Evolutionary conservation across 768 basidiomycete genomes (phyloP).

Genomic region (Lentinus tigrinus): DNA sequence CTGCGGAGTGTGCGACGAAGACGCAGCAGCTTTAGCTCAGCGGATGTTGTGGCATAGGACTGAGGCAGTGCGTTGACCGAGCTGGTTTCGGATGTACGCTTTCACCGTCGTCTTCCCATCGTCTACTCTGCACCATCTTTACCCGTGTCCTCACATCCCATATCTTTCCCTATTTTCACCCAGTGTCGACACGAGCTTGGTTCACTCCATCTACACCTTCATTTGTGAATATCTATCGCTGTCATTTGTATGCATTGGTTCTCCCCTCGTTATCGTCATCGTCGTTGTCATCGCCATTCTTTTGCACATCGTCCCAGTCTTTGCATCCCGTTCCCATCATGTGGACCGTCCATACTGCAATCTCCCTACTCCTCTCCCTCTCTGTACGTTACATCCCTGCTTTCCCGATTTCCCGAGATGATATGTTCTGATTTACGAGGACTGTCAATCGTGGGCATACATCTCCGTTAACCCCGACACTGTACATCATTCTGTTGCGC

Average conservation of each 20-base stretch:
- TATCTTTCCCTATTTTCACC: not conserved
- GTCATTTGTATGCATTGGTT: conserved; percentile 10
- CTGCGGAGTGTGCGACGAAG: conserved; percentile 71
- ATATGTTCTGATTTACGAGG: conserved; percentile 9
- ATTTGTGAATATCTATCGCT: conserved; percentile 22
- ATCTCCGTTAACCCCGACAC: conserved; percentile 6
- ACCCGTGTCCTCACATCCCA: too few relatives aligned
- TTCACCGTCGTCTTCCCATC: conserved; percentile 17
- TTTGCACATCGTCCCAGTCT: not conserved
- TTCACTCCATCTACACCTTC: conserved; percentile 2
- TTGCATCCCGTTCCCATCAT: conserved; percentile 1
- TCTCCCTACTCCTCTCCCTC: not conserved
- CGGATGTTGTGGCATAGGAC: conserved; percentile 74
- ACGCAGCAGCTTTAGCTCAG: conserved; percentile 85
- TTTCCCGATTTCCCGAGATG: conserved; percentile 11
- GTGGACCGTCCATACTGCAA: not conserved
- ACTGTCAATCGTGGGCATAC: conserved; percentile 9
- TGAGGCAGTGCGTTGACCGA: not conserved
- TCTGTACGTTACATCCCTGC: not conserved
- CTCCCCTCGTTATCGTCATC: not conserved
- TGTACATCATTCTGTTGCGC: conserved; percentile 16
- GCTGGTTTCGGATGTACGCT: conserved; percentile 12
- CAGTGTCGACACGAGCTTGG: not conserved
- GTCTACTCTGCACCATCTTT: not conserved
- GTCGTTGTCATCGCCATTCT: not conserved